Percentiles rank a stretch among this genome's conserved stretches.
phyloP scores from a whole-genome alignment of 192 early-diverging fungal species.

The Entomortierella lignicola region DNA sequence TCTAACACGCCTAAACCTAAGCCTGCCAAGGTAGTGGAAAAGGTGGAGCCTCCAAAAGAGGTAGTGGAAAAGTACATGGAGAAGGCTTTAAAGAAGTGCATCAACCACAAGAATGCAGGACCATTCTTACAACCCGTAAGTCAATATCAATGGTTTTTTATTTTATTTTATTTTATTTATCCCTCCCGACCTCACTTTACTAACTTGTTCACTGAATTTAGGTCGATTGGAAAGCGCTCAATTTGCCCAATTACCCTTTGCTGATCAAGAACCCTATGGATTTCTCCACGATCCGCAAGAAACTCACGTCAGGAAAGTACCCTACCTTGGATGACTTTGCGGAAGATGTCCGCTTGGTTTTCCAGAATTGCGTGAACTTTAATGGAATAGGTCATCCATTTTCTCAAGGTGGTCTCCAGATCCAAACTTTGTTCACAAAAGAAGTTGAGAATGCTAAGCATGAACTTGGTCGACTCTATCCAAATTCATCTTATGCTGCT shows the following conservation, averaged over 20 bases:
- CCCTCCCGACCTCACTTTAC: too few species aligned
- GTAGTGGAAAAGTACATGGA: constrained; percentile 37
- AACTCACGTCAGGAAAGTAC: constrained; percentile 65
- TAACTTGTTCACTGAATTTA: too few species aligned
- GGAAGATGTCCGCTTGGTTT: constrained; percentile 70
- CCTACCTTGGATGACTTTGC: constrained; percentile 62
- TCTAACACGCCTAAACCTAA: constrained; percentile 36
- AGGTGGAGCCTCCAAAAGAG: constrained; percentile 29
- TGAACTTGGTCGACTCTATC: constrained; percentile 31
- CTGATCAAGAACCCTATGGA: constrained; percentile 80
- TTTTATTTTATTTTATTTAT: too few species aligned
- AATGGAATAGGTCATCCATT: constrained; percentile 61
- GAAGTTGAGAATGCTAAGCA: constrained; percentile 49
- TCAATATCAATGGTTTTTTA: background rate
- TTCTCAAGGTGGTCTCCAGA: constrained; percentile 41
- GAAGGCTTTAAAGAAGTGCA: constrained; percentile 54
- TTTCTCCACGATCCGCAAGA: constrained; percentile 70
- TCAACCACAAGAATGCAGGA: constrained; percentile 45
- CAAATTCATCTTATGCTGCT: constrained; percentile 14
- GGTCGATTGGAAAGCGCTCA: constrained; percentile 59
- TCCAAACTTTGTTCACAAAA: constrained; percentile 37
- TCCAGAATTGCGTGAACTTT: constrained; percentile 80
- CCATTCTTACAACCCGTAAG: constrained; percentile 60
- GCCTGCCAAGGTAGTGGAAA: constrained; percentile 13
- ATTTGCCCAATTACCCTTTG: constrained; percentile 59